Conservation (phyloP, 257 asterid species). For the Solanum etuberosum region DNA sequence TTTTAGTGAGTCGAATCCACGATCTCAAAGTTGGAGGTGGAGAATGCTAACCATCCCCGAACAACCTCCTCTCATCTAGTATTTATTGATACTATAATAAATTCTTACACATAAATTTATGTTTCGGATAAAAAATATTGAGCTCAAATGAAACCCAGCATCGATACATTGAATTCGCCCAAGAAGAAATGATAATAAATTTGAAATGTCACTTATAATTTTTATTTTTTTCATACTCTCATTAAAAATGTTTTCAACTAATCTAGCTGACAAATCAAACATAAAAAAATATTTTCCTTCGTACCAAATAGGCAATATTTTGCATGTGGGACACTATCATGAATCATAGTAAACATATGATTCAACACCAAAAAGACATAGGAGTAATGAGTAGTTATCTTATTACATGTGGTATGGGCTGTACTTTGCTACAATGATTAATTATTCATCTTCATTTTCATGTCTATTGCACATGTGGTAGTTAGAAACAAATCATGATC, state of each 20-base stretch:
- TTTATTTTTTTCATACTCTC: neutral
- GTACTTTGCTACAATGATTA: neutral
- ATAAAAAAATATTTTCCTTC: neutral
- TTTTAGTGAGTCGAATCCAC: neutral
- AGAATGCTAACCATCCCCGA: neutral
- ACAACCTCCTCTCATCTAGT: rapidly evolving
- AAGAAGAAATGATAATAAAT: neutral
- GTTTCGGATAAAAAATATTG: neutral
- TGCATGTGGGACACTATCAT: neutral
- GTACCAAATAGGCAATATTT: too few relatives aligned
- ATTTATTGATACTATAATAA: rapidly evolving
- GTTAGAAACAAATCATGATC: neutral
- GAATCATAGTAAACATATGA: neutral
- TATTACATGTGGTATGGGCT: neutral
- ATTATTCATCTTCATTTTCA: neutral
- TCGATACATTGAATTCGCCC: neutral
- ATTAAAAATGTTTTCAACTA: neutral
- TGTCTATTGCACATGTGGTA: neutral
- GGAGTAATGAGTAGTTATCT: neutral
- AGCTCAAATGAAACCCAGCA: neutral
- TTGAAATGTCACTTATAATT: neutral
- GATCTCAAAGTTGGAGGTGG: neutral
- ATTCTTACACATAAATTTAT: neutral
- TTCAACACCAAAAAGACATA: neutral
- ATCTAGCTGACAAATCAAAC: neutral